Evolutionary conservation across 139 green algal species (phyloP).

Genomic region (Chlamydomonas incerta): DNA sequence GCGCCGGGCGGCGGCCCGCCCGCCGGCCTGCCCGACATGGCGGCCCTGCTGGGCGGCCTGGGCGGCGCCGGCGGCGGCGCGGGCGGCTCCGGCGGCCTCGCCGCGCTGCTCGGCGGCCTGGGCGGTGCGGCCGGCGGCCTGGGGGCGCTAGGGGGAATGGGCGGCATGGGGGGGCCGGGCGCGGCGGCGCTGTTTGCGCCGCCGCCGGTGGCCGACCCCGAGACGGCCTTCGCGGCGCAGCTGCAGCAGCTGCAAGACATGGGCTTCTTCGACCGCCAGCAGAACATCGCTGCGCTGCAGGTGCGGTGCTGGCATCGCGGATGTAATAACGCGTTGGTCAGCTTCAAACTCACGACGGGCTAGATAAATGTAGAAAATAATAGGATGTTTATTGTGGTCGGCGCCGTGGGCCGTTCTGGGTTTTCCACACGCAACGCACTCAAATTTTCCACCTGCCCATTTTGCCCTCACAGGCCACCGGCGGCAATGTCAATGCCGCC

Average conservation of each 20-base stretch:
- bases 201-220: constrained; percentile 74
- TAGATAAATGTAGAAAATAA: too few species aligned
- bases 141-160: constrained; percentile 8
- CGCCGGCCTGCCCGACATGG: constrained; percentile 45
- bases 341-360: too few species aligned
- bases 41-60: neutral
- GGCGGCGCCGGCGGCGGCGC: constrained; percentile 2
- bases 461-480: constrained; percentile 75
- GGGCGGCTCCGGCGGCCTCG: constrained; percentile 9
- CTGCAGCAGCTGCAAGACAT: constrained; percentile 93
- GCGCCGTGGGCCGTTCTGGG: too few species aligned
- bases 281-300: constrained; percentile 53
- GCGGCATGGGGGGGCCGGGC: constrained; percentile 14
- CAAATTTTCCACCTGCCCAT: too few species aligned
- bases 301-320: too few species aligned
- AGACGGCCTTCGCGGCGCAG: constrained; percentile 84
- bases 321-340: too few species aligned
- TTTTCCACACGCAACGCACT: too few species aligned
- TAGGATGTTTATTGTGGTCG: too few species aligned
- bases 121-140: constrained; percentile 42
- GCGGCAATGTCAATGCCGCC: constrained; percentile 91
- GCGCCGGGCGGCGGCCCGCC: neutral
- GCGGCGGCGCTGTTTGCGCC: constrained; percentile 2
- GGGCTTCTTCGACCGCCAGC: constrained; percentile 87
- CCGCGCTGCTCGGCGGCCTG: constrained; percentile 46